Evolutionary conservation across 441 rosid species (phyloP).

Genomic region (Erodium moschatum): DNA sequence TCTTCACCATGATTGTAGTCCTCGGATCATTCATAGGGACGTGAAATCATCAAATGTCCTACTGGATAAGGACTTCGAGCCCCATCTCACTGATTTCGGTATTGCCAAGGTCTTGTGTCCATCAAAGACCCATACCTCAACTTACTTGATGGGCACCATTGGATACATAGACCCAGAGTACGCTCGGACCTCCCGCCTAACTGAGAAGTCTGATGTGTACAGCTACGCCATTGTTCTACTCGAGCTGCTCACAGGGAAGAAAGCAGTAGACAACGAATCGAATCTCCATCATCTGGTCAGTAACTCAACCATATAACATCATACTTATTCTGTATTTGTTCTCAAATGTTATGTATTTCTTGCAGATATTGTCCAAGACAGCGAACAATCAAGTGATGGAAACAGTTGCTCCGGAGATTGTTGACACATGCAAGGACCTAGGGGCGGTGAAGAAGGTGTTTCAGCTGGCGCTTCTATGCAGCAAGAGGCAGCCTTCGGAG

Average conservation of each 20-base stretch:
- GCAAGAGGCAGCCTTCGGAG: conserved; percentile 71
- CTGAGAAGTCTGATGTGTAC: conserved; percentile 88
- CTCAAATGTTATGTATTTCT: not conserved
- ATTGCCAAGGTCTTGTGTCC: conserved; percentile 79
- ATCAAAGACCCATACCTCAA: conserved; percentile 75
- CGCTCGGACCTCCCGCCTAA: conserved; percentile 87
- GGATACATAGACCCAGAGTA: conserved; percentile 97
- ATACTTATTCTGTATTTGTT: not conserved
- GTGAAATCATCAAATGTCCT: conserved; percentile 85
- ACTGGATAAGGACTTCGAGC: conserved; percentile 75
- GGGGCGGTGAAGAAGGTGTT: conserved; percentile 75
- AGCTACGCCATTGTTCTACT: conserved; percentile 90
- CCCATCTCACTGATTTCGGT: conserved; percentile 96
- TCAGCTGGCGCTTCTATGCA: conserved; percentile 79
- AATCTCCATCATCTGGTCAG: conserved; percentile 90
- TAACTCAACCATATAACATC: not conserved
- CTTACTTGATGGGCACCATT: conserved; percentile 82
- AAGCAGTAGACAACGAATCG: conserved; percentile 85
- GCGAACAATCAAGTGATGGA: conserved; percentile 82
- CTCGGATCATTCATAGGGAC: conserved; percentile 88
- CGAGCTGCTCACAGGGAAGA: conserved; percentile 79
- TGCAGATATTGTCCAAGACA: conserved; percentile 74
- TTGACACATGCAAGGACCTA: conserved; percentile 64
- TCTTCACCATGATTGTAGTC: conserved; percentile 92
- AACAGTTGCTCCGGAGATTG: conserved; percentile 66